Conservation (phyloP, 768 basidiomycete species). For the Galerina sulciceps region DNA sequence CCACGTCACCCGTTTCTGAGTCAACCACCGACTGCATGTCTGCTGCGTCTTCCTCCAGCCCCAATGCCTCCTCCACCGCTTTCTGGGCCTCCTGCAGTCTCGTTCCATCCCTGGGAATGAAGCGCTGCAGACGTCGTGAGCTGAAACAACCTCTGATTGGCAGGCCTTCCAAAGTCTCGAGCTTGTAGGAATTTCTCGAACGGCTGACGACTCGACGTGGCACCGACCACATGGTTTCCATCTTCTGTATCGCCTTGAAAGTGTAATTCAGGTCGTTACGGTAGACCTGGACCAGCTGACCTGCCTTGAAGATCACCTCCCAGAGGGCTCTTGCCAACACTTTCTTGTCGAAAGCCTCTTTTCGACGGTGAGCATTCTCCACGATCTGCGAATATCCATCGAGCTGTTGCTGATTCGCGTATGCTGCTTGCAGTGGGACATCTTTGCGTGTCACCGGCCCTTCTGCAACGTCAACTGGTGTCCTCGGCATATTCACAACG, state of each 20-base stretch:
- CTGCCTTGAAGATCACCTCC: conserved; percentile 1
- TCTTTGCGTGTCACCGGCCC: conserved; percentile 1
- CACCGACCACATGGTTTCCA: conserved; percentile 17
- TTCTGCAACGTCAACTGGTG: background rate
- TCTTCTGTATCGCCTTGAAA: conserved; percentile 8
- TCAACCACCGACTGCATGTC: background rate
- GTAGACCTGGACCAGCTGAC: conserved; percentile 14
- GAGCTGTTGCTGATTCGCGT: conserved; percentile 31
- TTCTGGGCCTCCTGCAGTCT: conserved; percentile 17
- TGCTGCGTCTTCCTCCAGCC: background rate
- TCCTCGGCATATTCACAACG: conserved; percentile 30
- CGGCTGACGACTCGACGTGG: conserved; percentile 10
- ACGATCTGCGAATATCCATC: conserved; percentile 29
- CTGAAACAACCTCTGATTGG: conserved; percentile 16
- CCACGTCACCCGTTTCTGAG: background rate
- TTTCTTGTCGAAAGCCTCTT: conserved; percentile 2
- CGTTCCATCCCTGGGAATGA: conserved; percentile 27
- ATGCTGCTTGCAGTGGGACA: conserved; percentile 25
- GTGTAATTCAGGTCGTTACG: conserved; percentile 17
- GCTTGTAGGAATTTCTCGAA: conserved; percentile 11
- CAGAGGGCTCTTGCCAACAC: background rate
- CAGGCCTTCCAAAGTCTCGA: conserved; percentile 12
- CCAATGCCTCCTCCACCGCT: conserved; percentile 6
- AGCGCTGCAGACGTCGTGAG: conserved; percentile 15
- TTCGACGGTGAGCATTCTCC: conserved; percentile 15